Evolutionary conservation across 805 yeast genomes (phyloP).

Genomic region (Starmera caribaea): DNA sequence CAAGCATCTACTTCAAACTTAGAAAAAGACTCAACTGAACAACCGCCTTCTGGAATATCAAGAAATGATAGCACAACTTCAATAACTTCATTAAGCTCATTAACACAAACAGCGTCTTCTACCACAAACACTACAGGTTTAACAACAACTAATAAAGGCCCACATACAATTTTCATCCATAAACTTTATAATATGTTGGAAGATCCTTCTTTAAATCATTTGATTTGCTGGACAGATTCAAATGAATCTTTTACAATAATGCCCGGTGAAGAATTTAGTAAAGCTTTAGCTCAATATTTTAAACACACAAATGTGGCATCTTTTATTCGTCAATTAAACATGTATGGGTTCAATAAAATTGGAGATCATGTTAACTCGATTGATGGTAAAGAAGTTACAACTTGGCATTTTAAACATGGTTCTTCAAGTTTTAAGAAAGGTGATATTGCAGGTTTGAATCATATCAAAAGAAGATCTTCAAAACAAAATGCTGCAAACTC

Average conservation of each 20-base stretch:
- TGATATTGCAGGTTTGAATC: constrained; percentile 60
- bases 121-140: constrained; percentile 1
- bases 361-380: constrained; percentile 11
- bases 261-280: constrained; percentile 82
- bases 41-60: too few relatives aligned
- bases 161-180: constrained; percentile 65
- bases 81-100: too few relatives aligned
- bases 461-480: constrained; percentile 71
- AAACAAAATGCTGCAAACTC: constrained; percentile 15
- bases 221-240: constrained; percentile 78
- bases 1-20: too few relatives aligned
- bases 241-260: constrained; percentile 68
- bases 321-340: constrained; percentile 69
- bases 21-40: too few relatives aligned
- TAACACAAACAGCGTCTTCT: too few relatives aligned
- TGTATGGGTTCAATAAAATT: constrained; percentile 79
- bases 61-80: too few relatives aligned
- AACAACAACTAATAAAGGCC: constrained; percentile 18
- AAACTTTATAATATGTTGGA: constrained; percentile 88
- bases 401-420: constrained; percentile 88
- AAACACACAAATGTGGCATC: constrained; percentile 76
- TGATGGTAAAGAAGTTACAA: constrained; percentile 12
- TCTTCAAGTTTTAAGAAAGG: constrained; percentile 75
- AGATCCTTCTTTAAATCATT: constrained; percentile 57
- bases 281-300: constrained; percentile 55